Evolutionary conservation across 768 basidiomycete genomes (phyloP), one percentile per base, ranked within the genome.

Genomic region (Hericium coralloides): DNA sequence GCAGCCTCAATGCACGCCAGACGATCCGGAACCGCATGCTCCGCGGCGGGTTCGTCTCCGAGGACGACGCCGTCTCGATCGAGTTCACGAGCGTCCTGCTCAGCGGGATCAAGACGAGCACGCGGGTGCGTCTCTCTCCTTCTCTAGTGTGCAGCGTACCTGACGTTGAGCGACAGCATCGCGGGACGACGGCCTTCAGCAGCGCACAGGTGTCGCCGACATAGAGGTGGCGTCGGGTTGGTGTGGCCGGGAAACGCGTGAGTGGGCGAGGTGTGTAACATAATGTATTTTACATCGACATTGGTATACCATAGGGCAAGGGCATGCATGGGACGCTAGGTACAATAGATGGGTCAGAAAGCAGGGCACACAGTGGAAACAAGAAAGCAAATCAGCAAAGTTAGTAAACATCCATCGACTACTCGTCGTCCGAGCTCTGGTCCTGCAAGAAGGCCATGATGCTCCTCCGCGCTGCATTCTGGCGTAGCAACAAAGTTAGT

Each of bases 391-490:
- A 31, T 31, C 10, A 31, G 8, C 31, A 31, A 31, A 9, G 10
- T 31, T 31, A 31, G 31, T 31, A 31, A 9, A 54, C 14, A 49
- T 4, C n/a, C 60, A 8, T 23, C 17, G 39, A 14, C 23, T 64
- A 79, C n/a, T 83, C 81, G 18, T 79, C 78, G 38, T 85, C 85
- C 7, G 43, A 45, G 62, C 86, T 88, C 64, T 89, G 85, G 63
- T 87, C 84, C 39, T 71, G 76, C 58, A 91, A 71, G 67, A 90
- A 90, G 5, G 83, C 85, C 74, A 79, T 79, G 52, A 91, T 88
- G 58, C 81, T 86, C 56, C 74, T 73, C 18, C 78, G 73, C 18
- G 80, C 80, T 48, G 72, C 80, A 57, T 62, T 66, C 77, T 78
- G 25, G 39, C 47, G 47, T 47, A 22, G 45, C 17, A 7, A 31